Base-by-base conservation (phyloP, 2,329 filamentous ascomycete genomes). In the Annulohypoxylon truncatum region DNA sequence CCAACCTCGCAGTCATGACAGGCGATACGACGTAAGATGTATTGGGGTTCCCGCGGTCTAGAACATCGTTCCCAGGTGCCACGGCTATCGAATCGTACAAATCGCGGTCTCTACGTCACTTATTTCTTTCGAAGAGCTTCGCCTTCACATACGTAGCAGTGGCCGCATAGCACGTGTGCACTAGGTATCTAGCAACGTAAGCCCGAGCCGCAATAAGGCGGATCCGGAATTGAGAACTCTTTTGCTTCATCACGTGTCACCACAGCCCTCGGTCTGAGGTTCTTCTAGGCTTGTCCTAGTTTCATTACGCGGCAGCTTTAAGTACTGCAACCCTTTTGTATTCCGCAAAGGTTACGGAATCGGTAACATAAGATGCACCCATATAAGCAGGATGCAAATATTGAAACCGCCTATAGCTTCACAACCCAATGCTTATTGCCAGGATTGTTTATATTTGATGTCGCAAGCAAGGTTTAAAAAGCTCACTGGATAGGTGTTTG, bases 131-230 rank as follows among this genome's bases (percentile, higher is more conserved):
- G 15, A 33, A 44, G 24, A 8, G n/a, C 28, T 51, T 13, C 22
- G n/a, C 51, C 35, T 22, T 54, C 4, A n/a, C n/a, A n/a, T n/a
- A n/a, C n/a, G n/a, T n/a, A n/a, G n/a, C n/a, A 26, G 26, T 46
- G n/a, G 50, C 47, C 18, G 38, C 42, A 52, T 46, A 26, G 38
- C 35, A 54, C 47, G 38, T 53, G 44, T 33, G 4, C 13, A 4
- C 24, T n/a, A 29, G 24, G 35, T 29, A 24, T 24, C 29, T 18
- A 7, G 18, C 52, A 44, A 61, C 60, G 55, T 55, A 64, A 67
- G 50, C 26, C 22, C 33, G 44, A 65, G 46, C 65, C 65, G 57
- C 65, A 65, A 42, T 50, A 61, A 62, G 50, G 57, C 65, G 52
- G 48, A 61, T 44, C 24, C 20, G 24, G 15, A 29, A 58, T 29